Evolutionary conservation across 108 stramenopile genomes (phyloP).

Genomic region (Mediolabrus comicus): DNA sequence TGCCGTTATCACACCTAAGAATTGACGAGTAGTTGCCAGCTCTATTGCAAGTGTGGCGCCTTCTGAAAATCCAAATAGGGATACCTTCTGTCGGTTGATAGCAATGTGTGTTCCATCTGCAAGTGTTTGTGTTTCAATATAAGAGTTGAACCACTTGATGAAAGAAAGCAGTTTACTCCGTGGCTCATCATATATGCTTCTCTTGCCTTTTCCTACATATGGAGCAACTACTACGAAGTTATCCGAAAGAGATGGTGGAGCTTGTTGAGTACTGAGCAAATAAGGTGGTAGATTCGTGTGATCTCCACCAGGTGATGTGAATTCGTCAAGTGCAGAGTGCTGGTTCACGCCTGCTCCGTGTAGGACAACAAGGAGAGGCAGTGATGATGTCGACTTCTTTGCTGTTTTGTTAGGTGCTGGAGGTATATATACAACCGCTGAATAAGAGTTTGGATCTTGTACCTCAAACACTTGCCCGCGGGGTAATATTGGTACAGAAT

Average conservation of each 20-base stretch:
- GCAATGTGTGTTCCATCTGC: conserved; percentile 11
- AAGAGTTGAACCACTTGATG: conserved; percentile 51
- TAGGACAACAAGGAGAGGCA: conserved; percentile 69
- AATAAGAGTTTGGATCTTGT: conserved; percentile 64
- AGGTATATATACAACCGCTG: conserved; percentile 62
- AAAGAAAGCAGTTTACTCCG: conserved; percentile 63
- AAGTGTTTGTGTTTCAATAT: conserved; percentile 16
- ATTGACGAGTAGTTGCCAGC: conserved; percentile 67
- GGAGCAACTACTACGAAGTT: conserved; percentile 79
- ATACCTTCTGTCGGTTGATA: conserved; percentile 54
- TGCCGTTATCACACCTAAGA: conserved; percentile 57
- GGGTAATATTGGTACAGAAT: background rate
- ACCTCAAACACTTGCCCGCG: conserved; percentile 46
- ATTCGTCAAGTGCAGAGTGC: conserved; percentile 49
- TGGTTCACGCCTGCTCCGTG: conserved; percentile 77
- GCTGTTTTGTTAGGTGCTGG: conserved; percentile 10
- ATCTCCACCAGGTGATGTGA: conserved; percentile 68
- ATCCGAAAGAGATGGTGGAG: conserved; percentile 50
- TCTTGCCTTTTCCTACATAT: conserved; percentile 57
- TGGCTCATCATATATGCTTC: conserved; percentile 75
- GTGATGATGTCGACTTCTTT: background rate
- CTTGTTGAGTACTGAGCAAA: conserved; percentile 50
- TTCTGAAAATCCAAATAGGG: conserved; percentile 81
- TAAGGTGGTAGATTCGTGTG: conserved; percentile 75
- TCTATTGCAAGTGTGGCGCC: conserved; percentile 83